Evolutionary conservation across 768 basidiomycete species (phyloP).

Genomic region (Suillus paluster): DNA sequence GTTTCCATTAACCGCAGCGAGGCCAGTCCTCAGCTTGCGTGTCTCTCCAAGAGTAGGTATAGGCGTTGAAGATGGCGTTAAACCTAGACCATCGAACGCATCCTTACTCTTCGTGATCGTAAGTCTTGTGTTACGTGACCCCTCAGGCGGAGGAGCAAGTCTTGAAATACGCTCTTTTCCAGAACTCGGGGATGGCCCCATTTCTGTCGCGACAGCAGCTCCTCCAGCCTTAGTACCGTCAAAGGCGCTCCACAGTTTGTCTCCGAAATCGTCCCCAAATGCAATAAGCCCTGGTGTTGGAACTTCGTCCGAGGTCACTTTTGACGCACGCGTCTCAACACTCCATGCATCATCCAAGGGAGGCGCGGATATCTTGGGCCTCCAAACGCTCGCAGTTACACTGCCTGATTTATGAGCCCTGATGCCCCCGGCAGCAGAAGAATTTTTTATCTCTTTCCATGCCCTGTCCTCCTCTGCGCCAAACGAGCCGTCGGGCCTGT

Average conservation of each 20-base stretch:
- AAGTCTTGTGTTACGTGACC: conserved; percentile 36
- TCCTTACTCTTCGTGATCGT: conserved; percentile 55
- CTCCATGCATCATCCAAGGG: conserved; percentile 46
- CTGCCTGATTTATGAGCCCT: conserved; percentile 32
- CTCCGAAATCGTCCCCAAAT: conserved; percentile 73
- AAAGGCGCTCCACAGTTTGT: conserved; percentile 58
- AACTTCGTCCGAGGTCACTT: conserved; percentile 25
- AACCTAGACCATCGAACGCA: conserved; percentile 79
- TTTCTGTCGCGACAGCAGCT: conserved; percentile 5
- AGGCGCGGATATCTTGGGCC: conserved; percentile 24
- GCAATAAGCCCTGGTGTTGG: conserved; percentile 37
- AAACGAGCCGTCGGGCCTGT: conserved; percentile 28
- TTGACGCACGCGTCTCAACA: conserved; percentile 31
- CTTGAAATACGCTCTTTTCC: conserved; percentile 27
- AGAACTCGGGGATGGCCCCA: conserved; percentile 2
- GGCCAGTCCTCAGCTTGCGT: conserved; percentile 69
- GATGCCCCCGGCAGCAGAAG: conserved; percentile 11
- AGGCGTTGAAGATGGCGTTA: conserved; percentile 48
- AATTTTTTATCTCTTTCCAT: conserved; percentile 47
- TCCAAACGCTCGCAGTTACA: conserved; percentile 32
- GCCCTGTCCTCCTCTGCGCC: conserved; percentile 48
- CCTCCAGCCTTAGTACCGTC: conserved; percentile 32
- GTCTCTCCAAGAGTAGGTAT: conserved; percentile 79
- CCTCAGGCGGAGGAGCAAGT: conserved; percentile 30
- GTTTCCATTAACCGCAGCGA: conserved; percentile 55